Evolutionary conservation across 148 eudicot genomes (phyloP), one percentile per base, ranked within the genome.

Genomic region (Selenicereus undatus): DNA sequence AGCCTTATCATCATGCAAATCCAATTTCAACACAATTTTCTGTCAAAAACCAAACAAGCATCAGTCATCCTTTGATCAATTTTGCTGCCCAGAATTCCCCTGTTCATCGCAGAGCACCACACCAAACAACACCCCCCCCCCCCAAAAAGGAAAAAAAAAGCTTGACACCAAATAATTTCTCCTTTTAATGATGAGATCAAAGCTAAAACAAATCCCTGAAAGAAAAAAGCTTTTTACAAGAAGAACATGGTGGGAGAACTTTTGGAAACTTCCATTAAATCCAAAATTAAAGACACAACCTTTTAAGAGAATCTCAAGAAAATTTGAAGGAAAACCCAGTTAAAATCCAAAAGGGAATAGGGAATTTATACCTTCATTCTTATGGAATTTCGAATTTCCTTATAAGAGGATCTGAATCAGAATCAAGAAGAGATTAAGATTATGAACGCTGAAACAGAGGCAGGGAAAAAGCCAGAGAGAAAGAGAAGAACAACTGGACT

Each of bases 11-110:
- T 92, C 97, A 51, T 88, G 83, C 79, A 94, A 80, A 21, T 92
- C 98, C 90, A 92, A 77, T 80, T 85, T 91, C 86, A 92, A 79
- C 74, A 94, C 86, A 60, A 92, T 88, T 78, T 92, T 92, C 98
- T 94, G 93, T 45, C 71, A 66, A 26, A 66, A 66, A 24, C 71
- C 71, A 66, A 12, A 66, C 35, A 66, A 66, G 27, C 17, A 26
- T 66, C 35, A 66, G 43, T 24, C 68, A 8, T 22, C 5, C 3
- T 16, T 18, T 17, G 22, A 56, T 16, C 16, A 56, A 56, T 56
- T 56, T 56, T 16, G 3, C 52, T 48, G 52, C 52, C 52, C 52
- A 48, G 52, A 48, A n/a, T 9, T 24, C 68, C 68, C 68, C 68
- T 24, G 26, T 24, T 24, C 13, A 64, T 64, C 68, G n/a, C 68